A percentile compares a stretch with the other conserved stretches of the same genome.
Conservation (phyloP, 805 yeast species). For the Yamadazyma phyllophila region DNA sequence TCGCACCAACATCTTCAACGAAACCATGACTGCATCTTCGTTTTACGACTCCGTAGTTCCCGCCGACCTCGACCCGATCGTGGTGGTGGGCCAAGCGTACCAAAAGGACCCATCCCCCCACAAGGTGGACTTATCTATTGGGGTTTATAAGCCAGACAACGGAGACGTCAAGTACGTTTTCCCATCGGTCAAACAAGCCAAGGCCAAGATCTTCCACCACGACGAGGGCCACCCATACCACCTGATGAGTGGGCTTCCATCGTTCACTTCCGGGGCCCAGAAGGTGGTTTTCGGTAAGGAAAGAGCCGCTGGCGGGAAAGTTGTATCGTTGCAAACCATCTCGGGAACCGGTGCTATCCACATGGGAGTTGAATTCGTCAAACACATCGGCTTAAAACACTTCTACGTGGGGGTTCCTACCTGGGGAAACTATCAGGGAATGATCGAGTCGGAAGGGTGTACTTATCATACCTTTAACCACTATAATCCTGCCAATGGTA, state of each 20-base stretch:
- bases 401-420: conserved; percentile 38
- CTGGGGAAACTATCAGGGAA: conserved; percentile 40
- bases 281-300: conserved; percentile 34
- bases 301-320: conserved; percentile 20
- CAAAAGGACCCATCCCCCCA: conserved; percentile 26
- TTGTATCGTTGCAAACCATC: conserved; percentile 38
- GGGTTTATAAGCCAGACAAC: conserved; percentile 43
- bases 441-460: conserved; percentile 33
- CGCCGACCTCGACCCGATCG: conserved; percentile 30
- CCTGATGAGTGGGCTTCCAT: conserved; percentile 40
- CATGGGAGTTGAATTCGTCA: conserved; percentile 32
- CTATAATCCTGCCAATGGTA: conserved; percentile 27
- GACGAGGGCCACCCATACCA: conserved; percentile 48
- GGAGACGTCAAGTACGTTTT: conserved; percentile 34
- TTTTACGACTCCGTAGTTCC: conserved; percentile 10
- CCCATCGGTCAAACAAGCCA: conserved; percentile 39
- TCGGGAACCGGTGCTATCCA: conserved; percentile 45
- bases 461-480: conserved; percentile 26
- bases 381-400: conserved; percentile 21
- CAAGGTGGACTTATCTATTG: conserved; percentile 43
- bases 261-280: conserved; percentile 33
- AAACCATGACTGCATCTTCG: conserved; percentile 13
- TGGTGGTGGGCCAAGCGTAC: conserved; percentile 20
- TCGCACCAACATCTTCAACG: neutral
- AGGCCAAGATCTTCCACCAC: conserved; percentile 26